phyloP scores from a whole-genome alignment of 768 basidiomycete species.

The Psilocybe subaeruginosa region DNA sequence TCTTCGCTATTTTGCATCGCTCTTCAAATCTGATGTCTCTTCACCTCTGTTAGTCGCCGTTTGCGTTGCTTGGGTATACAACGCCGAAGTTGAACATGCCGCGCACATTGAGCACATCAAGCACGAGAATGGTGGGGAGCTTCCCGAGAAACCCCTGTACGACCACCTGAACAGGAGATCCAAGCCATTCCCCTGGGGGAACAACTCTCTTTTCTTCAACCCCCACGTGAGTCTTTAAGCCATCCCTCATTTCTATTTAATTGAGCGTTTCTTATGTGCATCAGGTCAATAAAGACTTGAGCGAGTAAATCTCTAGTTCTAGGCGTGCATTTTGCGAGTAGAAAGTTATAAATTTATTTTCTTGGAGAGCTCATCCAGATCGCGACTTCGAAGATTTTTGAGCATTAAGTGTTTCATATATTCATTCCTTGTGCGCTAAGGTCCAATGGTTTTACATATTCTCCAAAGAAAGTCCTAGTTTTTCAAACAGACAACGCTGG shows the following conservation, averaged over 20 bases:
- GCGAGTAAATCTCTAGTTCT: slow-evolving; percentile 13
- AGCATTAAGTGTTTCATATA: not conserved
- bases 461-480: not conserved
- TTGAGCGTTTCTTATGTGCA: not conserved
- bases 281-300: slow-evolving; percentile 71
- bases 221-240: slow-evolving; percentile 49
- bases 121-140: slow-evolving; percentile 70
- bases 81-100: slow-evolving; percentile 63
- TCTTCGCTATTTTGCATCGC: slow-evolving; percentile 11
- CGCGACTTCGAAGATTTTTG: not conserved
- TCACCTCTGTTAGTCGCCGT: slow-evolving; percentile 40
- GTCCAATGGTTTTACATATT: not conserved
- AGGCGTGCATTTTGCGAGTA: slow-evolving; percentile 4
- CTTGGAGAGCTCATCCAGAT: not conserved
- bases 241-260: not conserved
- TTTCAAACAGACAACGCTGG: not conserved
- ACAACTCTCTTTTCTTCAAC: slow-evolving; percentile 84
- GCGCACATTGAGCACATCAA: slow-evolving; percentile 73
- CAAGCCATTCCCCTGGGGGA: slow-evolving; percentile 88
- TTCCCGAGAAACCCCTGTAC: slow-evolving; percentile 73
- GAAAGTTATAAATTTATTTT: slow-evolving; percentile 1
- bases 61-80: slow-evolving; percentile 58
- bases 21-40: not conserved
- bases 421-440: not conserved
- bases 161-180: slow-evolving; percentile 76